Base-by-base conservation (phyloP, 2,329 filamentous ascomycete genomes). In the Fusarium sp. region DNA sequence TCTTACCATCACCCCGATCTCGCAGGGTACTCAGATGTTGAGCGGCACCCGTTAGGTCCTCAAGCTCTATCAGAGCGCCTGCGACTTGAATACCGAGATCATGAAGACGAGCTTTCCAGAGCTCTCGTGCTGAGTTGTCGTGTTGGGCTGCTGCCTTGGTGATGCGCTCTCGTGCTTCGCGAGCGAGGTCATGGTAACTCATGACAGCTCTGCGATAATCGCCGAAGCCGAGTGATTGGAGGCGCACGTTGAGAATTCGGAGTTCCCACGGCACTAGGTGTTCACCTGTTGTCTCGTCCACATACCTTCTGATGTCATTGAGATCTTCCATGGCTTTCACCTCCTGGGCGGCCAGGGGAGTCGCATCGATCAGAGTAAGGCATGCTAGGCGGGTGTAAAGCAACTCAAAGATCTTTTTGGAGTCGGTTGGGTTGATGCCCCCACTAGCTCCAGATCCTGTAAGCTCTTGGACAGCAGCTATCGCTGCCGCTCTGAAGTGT, bases 181-280 rank as follows among this genome's bases (percentile, higher is more conserved):
- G 82, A 0, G 91, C 94, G 4, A 98, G 85, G 67, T 97, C 94
- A 77, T 97, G 97, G 77, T 97, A 93, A 45, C 92, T 92, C 85
- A 96, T 95, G 60, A 99, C 90, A 6, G 93, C 92, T 65, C 94
- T 87, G 7, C 95, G 86, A 51, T 90, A 88, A 79, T 99, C 96
- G 6, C 91, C 91, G 69, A 96, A 97, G 2, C 93, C 93, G 46
- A 97, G 87, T 0, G 93, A 93, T 72, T 97, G 93, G 21, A 98
- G 85, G 3, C 94, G 88, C 11, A 98, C 91, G 9, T 91, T 90
- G 18, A 98, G 85, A 4, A 98, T 86, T 9, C 96, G 89, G 54
- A 99, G 85, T 43, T 91, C 87, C 94, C 96, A 99, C 0, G 95
- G 95, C 1, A 95, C 91, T 1, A 97, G 85, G 76, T 91, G 91